A percentile compares a stretch with the other conserved stretches of the same genome.
Evolutionary conservation across 108 stramenopile species (phyloP).

Genomic region (Nitzschia inconspicua): DNA sequence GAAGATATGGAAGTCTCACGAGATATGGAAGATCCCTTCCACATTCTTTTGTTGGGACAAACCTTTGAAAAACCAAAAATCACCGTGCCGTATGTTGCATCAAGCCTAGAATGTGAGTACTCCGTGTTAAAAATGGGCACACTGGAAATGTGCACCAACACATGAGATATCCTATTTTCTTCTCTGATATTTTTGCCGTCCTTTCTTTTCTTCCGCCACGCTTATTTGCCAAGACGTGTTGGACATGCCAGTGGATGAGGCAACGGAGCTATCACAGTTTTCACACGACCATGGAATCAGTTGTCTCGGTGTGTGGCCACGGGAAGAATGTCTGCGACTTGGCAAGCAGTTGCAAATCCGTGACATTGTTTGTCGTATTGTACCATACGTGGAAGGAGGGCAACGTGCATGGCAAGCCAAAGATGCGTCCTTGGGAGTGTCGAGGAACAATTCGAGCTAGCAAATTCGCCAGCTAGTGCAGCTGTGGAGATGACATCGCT

Average conservation of each 20-base stretch:
- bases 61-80: conserved; percentile 71
- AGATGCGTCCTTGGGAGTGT: too few species aligned
- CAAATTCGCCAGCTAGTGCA: too few species aligned
- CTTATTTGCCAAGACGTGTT: too few species aligned
- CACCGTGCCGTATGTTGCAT: conserved; percentile 64
- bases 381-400: conserved; percentile 71
- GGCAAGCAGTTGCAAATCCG: conserved; percentile 62
- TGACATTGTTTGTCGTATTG: conserved; percentile 73
- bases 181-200: too few species aligned
- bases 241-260: conserved; percentile 73
- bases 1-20: conserved; percentile 51
- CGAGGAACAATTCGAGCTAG: too few species aligned
- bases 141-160: too few species aligned
- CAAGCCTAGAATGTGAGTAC: conserved; percentile 57
- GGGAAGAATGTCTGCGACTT: conserved; percentile 67
- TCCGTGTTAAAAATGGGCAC: too few species aligned
- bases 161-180: too few species aligned
- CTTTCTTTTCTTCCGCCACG: too few species aligned
- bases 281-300: conserved; percentile 60
- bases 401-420: conserved; percentile 83
- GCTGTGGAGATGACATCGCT: too few species aligned
- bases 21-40: conserved; percentile 75
- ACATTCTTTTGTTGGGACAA: conserved; percentile 67
- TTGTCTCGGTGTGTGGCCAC: conserved; percentile 78
- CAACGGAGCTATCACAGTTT: conserved; percentile 52